Evolutionary conservation across 108 stramenopile genomes (phyloP), one percentile per base, ranked within the genome.

Genomic region (Pseudonitzschia pungens): DNA sequence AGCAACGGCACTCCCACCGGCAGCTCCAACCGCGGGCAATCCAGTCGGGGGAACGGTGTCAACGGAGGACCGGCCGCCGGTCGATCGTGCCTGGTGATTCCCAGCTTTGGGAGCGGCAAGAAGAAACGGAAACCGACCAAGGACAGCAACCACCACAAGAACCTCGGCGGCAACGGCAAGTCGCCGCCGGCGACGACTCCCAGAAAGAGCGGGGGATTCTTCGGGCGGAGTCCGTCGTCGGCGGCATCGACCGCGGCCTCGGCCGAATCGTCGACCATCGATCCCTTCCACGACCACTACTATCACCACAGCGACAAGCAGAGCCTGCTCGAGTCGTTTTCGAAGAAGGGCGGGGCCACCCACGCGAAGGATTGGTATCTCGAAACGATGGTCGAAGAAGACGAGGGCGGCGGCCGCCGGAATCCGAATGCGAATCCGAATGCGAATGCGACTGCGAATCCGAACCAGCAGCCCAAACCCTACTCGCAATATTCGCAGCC

Each of bases 281-380:
- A 75, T 36, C 44, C 67, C 5, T 69, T 62, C 68, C 18, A 55
- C 33, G 33, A 53, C 54, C 4, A 55, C 36, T n/a, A n/a, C n/a
- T n/a, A n/a, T n/a, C n/a, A 67, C 31, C 28, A 69, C 59, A 69
- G 43, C 43, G 75, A 75, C 59, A 66, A 67, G 18, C 75, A 69
- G 45, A 54, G 55, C 33, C 24, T 75, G 29, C 43, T 75, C 16
- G 20, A 62, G 16, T 62, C 60, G 8, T 62, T 62, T 41, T 15
- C 21, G 16, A 71, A 45, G 15, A 33, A 53, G 55, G 64, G 52
- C 0, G 50, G 26, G 16, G 26, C 12, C 15, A 9, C 22, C 20
- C 2, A 26, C 21, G 73, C 66, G n/a, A 27, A 62, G 36, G 60
- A 63, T 26, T 73, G 60, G 72, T 73, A 51, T 21, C 28, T 67